Base-by-base conservation (phyloP, 2,329 filamentous ascomycete genomes). In the Hypoxylon sp. region DNA sequence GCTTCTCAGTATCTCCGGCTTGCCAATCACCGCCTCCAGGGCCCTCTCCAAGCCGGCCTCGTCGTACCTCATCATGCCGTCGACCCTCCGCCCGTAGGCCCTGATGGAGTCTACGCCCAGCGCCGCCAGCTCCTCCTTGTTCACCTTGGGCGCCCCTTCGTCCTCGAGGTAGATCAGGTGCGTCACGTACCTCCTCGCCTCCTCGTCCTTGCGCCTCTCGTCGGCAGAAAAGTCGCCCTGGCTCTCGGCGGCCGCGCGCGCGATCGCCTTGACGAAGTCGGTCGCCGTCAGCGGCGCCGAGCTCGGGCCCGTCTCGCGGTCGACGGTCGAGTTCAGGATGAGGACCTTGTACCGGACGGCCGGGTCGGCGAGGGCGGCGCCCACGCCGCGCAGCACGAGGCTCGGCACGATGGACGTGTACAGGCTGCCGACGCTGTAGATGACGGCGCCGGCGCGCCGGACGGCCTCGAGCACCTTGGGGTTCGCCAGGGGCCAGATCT, bases 351-450 rank as follows among this genome's bases (percentile, higher is more conserved):
- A 86, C 6, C 86, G 81, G 16, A 88, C 60, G 1, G 64, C 68
- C 0, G 56, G 26, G 12, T 71, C 77, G 0, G 79, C 73, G 18
- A 83, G 77, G 3, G 88, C 87, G 18, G 87, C 83, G 0, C 92
- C 93, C 0, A 96, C 89, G 3, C 91, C 92, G 22, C 88, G 85
- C 5, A 97, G 84, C 4, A 98, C 87, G 0, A 98, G 81, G 14
- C 89, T 93, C 0, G 95, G 95, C 1, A 97, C 85, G 32, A 98
- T 87, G 4, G 91, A 95, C 0, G 95, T 98, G 78, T 96, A 98
- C 0, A 98, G 82, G 1, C 91, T 94, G n/a, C 96, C 96, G 63
- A 98, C 96, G 77, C 91, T 94, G 80, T 97, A 98, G 46, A 98
- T 87, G 7, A 97, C 84, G 1, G 88, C 89, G 59, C 88, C 85